These are phyloP conservation scores for Dioscorea zingiberensis DNA, from an alignment of 106 monocot species.

Conservation along the genomic window DNA sequence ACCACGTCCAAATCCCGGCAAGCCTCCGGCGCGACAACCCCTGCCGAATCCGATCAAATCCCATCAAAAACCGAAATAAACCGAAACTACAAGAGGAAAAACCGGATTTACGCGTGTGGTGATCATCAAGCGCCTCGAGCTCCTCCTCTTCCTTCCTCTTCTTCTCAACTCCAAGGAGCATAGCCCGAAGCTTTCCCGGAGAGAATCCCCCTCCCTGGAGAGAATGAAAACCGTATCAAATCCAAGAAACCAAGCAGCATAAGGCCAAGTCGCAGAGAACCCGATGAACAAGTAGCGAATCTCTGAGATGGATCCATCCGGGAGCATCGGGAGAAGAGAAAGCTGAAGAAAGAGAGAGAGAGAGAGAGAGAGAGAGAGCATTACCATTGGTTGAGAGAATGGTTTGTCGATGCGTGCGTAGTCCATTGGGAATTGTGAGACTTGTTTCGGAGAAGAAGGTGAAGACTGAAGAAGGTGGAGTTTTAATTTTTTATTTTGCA, in stretches of 20 bases:
- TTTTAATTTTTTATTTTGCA: too few species aligned
- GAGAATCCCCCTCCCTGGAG: slow-evolving; percentile 45
- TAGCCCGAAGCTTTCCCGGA: slow-evolving; percentile 52
- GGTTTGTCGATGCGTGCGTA: slow-evolving; percentile 45
- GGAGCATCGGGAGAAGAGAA: slow-evolving; percentile 10
- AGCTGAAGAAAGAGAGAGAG: slow-evolving; percentile 1
- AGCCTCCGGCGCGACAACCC: slow-evolving; percentile 19
- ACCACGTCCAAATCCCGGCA: slow-evolving; percentile 55
- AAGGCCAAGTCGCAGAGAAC: neutral
- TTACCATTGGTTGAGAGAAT: slow-evolving; percentile 1
- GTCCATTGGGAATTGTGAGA: slow-evolving; percentile 19
- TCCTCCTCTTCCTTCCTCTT: slow-evolving; percentile 32
- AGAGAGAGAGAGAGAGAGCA: neutral
- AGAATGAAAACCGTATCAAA: neutral
- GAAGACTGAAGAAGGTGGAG: too few species aligned
- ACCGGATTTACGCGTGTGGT: neutral
- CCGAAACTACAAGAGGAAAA: neutral
- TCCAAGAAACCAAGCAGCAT: neutral
- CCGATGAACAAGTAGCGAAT: neutral
- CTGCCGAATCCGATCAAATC: slow-evolving; percentile 16
- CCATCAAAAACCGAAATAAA: slow-evolving; percentile 1
- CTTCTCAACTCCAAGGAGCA: slow-evolving; percentile 65
- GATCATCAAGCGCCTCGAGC: slow-evolving; percentile 13
- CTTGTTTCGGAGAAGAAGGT: too few species aligned
- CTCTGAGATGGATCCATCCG: neutral